Evolutionary conservation across 2,329 filamentous ascomycete species (phyloP), one percentile per base, ranked within the genome.

Genomic region (Fusarium sp.): DNA sequence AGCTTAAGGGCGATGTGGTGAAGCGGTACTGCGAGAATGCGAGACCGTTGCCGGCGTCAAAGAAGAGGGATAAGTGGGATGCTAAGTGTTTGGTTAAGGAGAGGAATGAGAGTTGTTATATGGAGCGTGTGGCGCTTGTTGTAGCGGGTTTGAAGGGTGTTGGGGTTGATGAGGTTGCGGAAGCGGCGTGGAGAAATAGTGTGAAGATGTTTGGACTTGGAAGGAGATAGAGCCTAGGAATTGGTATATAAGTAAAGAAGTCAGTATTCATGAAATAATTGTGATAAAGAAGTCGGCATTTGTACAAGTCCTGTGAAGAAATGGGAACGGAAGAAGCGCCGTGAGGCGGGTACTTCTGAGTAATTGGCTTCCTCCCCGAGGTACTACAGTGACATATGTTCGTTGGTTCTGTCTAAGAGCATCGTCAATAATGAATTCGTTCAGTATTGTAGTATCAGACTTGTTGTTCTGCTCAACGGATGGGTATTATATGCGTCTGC

Each of bases 61-160:
- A 85, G 79, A 88, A 88, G 78, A 84, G 81, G 68, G 85, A 87
- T 48, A 87, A 85, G 71, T 88, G 85, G 69, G 80, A 84, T 53
- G 39, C 69, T 13, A 82, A 81, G 0, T 78, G 78, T 36, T 86
- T 87, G 84, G 81, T 88, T 5, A 88, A 88, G 71, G 84, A 84
- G 63, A 77, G 85, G 44, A 87, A 88, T 67, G 86, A 88, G 73
- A 87, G 85, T 53, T 87, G 85, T 68, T 78, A 77, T 1, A 85
- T 88, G 18, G 83, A 83, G 44, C 78, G 82, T 50, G 85, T 88
- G 38, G 86, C 84, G 1, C 78, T 82, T 54, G 77, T 87, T 2
- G 85, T 87, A 9, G 86, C 86, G 6, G 86, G 86, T 13, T 61
- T 88, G 55, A 86, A 85, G 65, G 85, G 82, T 1, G 44, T 83